Conservation (phyloP, 2,329 filamentous ascomycete genomes). For the Pseudophaeomoniella oleicola region DNA sequence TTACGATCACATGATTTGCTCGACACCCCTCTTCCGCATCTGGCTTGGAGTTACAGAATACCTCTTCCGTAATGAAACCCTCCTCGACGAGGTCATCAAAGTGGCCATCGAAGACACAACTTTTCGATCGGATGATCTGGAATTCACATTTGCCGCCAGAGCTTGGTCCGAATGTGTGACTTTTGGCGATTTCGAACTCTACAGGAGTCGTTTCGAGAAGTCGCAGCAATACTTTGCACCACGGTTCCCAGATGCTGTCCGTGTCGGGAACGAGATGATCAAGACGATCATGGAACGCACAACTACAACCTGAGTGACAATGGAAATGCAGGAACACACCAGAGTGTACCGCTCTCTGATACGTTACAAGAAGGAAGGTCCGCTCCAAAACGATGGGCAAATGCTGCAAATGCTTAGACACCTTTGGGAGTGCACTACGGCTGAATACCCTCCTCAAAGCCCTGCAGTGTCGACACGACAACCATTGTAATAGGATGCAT, state of each 20-base stretch:
- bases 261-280: conserved; percentile 92
- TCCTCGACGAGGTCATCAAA: conserved; percentile 72
- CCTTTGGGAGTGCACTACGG: too few relatives aligned
- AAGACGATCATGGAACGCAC: conserved; percentile 82
- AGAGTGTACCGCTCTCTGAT: too few relatives aligned
- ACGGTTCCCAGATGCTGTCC: conserved; percentile 72
- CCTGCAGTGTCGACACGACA: too few relatives aligned
- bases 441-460: too few relatives aligned
- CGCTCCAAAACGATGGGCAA: too few relatives aligned
- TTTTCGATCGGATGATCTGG: conserved; percentile 88
- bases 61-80: conserved; percentile 66
- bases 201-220: conserved; percentile 76
- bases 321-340: too few relatives aligned
- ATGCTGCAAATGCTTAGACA: too few relatives aligned
- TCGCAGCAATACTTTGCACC: conserved; percentile 89
- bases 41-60: conserved; percentile 97
- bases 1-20: conserved; percentile 99
- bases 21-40: conserved; percentile 88
- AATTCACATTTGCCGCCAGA: conserved; percentile 92
- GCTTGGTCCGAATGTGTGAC: conserved; percentile 92
- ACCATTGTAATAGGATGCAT: too few relatives aligned
- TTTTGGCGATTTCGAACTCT: conserved; percentile 84
- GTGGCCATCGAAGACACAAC: conserved; percentile 81
- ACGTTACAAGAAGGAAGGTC: too few relatives aligned
- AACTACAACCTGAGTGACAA: conserved; percentile 8